Conservation (phyloP, 495 filamentous ascomycete species). For the Talaromyces wortmannii region DNA sequence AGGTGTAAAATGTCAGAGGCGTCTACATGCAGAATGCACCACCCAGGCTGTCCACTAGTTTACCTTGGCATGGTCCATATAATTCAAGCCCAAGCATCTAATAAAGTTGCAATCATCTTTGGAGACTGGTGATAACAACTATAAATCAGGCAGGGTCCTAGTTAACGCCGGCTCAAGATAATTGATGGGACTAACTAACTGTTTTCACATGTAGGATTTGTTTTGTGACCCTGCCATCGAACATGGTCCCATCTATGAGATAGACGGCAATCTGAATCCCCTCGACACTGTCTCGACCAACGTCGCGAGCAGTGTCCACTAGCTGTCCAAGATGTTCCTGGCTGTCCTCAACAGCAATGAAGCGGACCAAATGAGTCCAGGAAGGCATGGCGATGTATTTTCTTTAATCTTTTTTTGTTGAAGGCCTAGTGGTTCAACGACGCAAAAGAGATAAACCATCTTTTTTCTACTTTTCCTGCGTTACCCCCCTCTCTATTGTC, state of each 20-base stretch:
- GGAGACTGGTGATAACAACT: constrained; percentile 21
- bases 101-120: constrained; percentile 26
- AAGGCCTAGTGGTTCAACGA: background rate
- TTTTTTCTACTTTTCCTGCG: too few relatives aligned
- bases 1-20: too few relatives aligned
- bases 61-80: constrained; percentile 30
- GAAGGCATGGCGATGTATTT: constrained; percentile 10
- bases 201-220: constrained; percentile 26
- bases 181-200: constrained; percentile 2
- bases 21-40: too few relatives aligned
- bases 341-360: constrained; percentile 36
- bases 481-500: too few relatives aligned
- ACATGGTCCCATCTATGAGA: constrained; percentile 27
- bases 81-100: constrained; percentile 40
- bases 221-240: constrained; percentile 26
- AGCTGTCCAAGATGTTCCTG: constrained; percentile 34
- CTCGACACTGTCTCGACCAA: constrained; percentile 25
- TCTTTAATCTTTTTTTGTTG: background rate
- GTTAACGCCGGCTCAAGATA: background rate
- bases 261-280: constrained; percentile 25
- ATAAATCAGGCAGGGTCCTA: background rate
- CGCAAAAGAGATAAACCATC: too few relatives aligned
- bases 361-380: constrained; percentile 40
- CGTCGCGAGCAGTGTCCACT: constrained; percentile 24
- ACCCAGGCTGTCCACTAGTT: background rate